Percentiles rank a stretch among this genome's conserved stretches.
phyloP scores from a whole-genome alignment of 1,139 yeast species.

The Nakaseomyces bracarensis region DNA sequence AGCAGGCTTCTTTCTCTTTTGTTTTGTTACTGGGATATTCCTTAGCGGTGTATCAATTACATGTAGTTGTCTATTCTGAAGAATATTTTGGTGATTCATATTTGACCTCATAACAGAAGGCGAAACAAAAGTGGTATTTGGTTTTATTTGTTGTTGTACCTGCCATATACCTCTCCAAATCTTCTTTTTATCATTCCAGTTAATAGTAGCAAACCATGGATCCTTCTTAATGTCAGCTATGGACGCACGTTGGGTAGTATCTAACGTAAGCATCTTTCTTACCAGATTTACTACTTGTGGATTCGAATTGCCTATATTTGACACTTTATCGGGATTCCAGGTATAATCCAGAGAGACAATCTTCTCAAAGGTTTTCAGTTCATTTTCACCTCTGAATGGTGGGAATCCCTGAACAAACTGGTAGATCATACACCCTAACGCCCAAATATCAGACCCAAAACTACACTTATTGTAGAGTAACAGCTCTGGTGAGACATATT shows the following conservation, averaged over 20 bases:
- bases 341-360: conserved; percentile 58
- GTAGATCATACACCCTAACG: conserved; percentile 68
- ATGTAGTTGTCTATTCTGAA: conserved; percentile 20
- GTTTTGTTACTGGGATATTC: conserved; percentile 25
- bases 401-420: conserved; percentile 73
- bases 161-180: conserved; percentile 52
- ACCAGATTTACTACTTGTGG: conserved; percentile 44
- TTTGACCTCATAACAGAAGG: conserved; percentile 4
- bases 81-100: conserved; percentile 10
- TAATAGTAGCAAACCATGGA: conserved; percentile 57
- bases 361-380: conserved; percentile 62
- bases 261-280: conserved; percentile 43
- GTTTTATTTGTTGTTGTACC: conserved; percentile 2
- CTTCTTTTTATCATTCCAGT: conserved; percentile 55
- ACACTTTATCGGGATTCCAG: conserved; percentile 35
- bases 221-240: conserved; percentile 62
- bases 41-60: conserved; percentile 24
- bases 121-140: neutral
- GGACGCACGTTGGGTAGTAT: conserved; percentile 61
- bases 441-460: conserved; percentile 74
- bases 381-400: conserved; percentile 72
- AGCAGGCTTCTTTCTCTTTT: conserved; percentile 27
- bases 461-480: conserved; percentile 63
- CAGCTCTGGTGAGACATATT: conserved; percentile 69
- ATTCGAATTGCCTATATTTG: conserved; percentile 7